Evolutionary conservation across 2,329 filamentous ascomycete genomes (phyloP), one percentile per base, ranked within the genome.

Genomic region (Pyrenochaeta sp.): DNA sequence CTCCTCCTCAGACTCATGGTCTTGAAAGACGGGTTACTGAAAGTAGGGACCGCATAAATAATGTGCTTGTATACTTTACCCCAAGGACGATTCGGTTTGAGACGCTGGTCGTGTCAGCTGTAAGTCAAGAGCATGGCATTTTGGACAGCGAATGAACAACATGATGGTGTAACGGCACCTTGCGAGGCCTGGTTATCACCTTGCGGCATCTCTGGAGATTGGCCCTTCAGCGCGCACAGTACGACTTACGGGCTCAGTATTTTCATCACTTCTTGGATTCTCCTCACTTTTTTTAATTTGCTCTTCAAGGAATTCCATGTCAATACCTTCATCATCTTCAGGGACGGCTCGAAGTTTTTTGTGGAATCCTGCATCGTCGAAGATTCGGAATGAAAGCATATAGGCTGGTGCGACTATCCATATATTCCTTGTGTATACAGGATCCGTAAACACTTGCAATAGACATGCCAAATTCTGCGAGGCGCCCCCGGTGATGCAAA

Each of bases 1-100:
- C 95, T 85, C 23, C 89, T 84, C 15, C 76, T 72, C 3, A 92
- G 75, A 12, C 88, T 87, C 87, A 96, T 94, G 2, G 91, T 92
- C 68, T 89, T 89, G 27, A 89, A 91, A 0, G 90, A 92, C 0
- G 95, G 95, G 69, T 98, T 98, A 43, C 91, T 87, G 73, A 93
- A 96, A 0, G 92, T 92, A 0, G 95, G 91, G 12, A 96, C 92
- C 29, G 87, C 86, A 73, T 98, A 98, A 64, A 99, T 89, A 63
- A 97, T 74, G 71, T 97, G 90, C 49, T 87, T 88, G 78, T 96
- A 98, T 49, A 91, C 84, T 68, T 96, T 96, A 33, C 87, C 83
- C 76, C 85, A 82, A 12, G 85, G 79, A 15, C 83, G 81, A 0
- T 79, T 73, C 1, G 80, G 79, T 70, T 91, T 92, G 64, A 83